Conservation (phyloP, 768 basidiomycete genomes). For the Podaxis sp. region DNA sequence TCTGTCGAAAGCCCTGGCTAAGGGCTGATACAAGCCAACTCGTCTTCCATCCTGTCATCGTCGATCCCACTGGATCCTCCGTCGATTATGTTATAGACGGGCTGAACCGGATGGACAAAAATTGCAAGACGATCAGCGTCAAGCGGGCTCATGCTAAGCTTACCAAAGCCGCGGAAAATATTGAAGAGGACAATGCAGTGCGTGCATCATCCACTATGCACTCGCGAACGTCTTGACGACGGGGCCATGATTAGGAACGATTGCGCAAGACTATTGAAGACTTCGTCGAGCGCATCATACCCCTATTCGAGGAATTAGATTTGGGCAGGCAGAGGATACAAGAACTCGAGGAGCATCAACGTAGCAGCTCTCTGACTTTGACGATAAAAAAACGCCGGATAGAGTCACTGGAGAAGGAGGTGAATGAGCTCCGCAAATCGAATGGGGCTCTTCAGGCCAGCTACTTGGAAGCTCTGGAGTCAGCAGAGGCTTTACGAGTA, state of each 20-base stretch:
- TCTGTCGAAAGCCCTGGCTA: slow-evolving; percentile 4
- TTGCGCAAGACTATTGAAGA: slow-evolving; percentile 37
- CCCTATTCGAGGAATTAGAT: slow-evolving; percentile 33
- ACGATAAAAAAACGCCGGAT: slow-evolving; percentile 18
- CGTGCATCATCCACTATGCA: slow-evolving; percentile 13
- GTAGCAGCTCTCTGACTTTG: slow-evolving; percentile 12
- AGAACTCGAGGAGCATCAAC: slow-evolving; percentile 15
- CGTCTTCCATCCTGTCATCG: slow-evolving; percentile 9
- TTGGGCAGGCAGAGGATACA: slow-evolving; percentile 30
- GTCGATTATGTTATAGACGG: slow-evolving; percentile 15
- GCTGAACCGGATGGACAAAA: slow-evolving; percentile 13
- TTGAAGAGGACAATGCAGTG: slow-evolving; percentile 30
- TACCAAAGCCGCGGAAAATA: slow-evolving; percentile 26
- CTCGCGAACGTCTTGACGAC: not conserved
- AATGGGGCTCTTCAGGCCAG: slow-evolving; percentile 22
- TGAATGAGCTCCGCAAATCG: not conserved
- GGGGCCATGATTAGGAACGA: slow-evolving; percentile 23
- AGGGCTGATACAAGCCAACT: not conserved
- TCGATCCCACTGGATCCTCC: not conserved
- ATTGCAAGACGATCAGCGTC: slow-evolving; percentile 27
- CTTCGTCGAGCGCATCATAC: slow-evolving; percentile 41
- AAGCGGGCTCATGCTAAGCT: slow-evolving; percentile 35
- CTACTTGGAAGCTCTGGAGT: slow-evolving; percentile 14
- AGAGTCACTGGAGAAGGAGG: slow-evolving; percentile 17
- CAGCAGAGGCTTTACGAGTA: slow-evolving; percentile 15